Evolutionary conservation across 345 rosid genomes (phyloP).

Genomic region (Microthlaspi erraticum): DNA sequence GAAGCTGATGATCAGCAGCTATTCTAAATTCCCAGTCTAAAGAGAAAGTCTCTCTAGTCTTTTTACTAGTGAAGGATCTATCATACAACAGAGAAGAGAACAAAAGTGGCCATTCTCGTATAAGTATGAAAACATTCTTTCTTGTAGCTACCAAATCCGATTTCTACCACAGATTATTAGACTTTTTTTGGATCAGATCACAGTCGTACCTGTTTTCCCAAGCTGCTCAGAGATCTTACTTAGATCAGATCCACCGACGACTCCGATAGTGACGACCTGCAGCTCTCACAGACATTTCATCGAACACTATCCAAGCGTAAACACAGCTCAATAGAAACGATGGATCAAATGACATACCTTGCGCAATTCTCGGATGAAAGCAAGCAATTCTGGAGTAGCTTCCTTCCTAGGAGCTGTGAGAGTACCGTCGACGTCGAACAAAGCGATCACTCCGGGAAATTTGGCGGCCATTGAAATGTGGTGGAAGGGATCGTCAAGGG

Average conservation of each 20-base stretch:
- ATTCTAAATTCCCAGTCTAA: slow-evolving; percentile 13
- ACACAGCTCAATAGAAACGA: not conserved
- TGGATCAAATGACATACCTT: slow-evolving; percentile 59
- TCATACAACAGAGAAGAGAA: slow-evolving; percentile 2
- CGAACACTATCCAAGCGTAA: slow-evolving; percentile 31
- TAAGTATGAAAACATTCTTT: slow-evolving; percentile 4
- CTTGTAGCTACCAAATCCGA: slow-evolving; percentile 12
- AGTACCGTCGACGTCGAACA: slow-evolving; percentile 98
- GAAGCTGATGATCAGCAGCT: slow-evolving; percentile 8
- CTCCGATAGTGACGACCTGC: slow-evolving; percentile 85
- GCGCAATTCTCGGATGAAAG: slow-evolving; percentile 73
- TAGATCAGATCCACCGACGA: slow-evolving; percentile 97
- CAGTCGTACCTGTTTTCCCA: slow-evolving; percentile 68
- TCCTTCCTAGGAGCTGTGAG: slow-evolving; percentile 94
- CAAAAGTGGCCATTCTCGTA: not conserved
- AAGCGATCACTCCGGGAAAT: slow-evolving; percentile 82
- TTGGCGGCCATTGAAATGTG: slow-evolving; percentile 47
- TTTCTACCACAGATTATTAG: not conserved
- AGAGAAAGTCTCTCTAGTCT: slow-evolving; percentile 26
- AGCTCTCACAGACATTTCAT: slow-evolving; percentile 36
- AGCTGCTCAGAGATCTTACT: slow-evolving; percentile 93
- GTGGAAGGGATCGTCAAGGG: slow-evolving; percentile 15
- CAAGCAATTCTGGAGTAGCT: slow-evolving; percentile 60
- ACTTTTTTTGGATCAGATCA: slow-evolving; percentile 19
- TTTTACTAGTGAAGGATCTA: not conserved